These are phyloP conservation scores for Boehmeria nivea DNA, from an alignment of 306 rosid genomes.

Conservation along the genomic window DNA sequence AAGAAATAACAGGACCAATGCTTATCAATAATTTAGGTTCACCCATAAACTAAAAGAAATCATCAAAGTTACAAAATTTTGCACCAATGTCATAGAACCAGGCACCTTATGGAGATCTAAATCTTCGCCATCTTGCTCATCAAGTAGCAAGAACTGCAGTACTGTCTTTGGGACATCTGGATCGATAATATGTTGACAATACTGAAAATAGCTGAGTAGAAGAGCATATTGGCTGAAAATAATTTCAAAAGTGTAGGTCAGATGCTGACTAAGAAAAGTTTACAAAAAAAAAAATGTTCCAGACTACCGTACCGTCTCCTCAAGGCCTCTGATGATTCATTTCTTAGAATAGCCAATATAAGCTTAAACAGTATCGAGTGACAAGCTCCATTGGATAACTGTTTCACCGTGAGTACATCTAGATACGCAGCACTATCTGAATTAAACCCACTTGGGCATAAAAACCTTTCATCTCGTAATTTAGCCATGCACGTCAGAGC, in stretches of 20 bases:
- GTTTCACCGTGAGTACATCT: slow-evolving; percentile 74
- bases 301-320: slow-evolving; percentile 72
- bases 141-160: slow-evolving; percentile 70
- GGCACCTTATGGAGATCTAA: slow-evolving; percentile 87
- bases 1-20: slow-evolving; percentile 7
- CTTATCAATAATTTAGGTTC: not conserved
- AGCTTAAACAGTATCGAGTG: slow-evolving; percentile 84
- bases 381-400: slow-evolving; percentile 91
- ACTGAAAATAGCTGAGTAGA: slow-evolving; percentile 95
- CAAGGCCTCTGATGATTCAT: slow-evolving; percentile 88
- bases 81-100: slow-evolving; percentile 6
- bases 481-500: slow-evolving; percentile 96
- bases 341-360: slow-evolving; percentile 70
- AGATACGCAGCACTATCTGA: slow-evolving; percentile 74
- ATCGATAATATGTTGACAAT: slow-evolving; percentile 81
- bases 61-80: slow-evolving; percentile 1
- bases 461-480: slow-evolving; percentile 88
- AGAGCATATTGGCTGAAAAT: slow-evolving; percentile 82
- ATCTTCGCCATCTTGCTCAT: slow-evolving; percentile 79
- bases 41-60: not conserved
- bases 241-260: slow-evolving; percentile 32
- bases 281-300: slow-evolving; percentile 15
- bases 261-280: no score
- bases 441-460: slow-evolving; percentile 63
- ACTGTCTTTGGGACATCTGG: slow-evolving; percentile 87